phyloP scores from a whole-genome alignment of 2,329 filamentous ascomycete species.

The Cladosporium austrohemisphaericum region DNA sequence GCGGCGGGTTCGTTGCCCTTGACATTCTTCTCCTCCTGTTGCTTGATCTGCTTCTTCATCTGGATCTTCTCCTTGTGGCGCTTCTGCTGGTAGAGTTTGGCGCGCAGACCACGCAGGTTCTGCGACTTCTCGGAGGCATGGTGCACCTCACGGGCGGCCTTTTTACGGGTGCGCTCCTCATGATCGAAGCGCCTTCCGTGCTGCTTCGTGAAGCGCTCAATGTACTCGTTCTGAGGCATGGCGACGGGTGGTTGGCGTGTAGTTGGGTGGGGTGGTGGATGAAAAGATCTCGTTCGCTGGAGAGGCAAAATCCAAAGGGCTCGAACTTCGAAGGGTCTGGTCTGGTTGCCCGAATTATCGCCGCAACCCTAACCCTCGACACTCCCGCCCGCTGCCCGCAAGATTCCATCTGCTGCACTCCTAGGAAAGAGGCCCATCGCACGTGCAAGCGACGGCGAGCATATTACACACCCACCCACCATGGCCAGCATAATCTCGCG shows the following conservation, averaged over 20 bases:
- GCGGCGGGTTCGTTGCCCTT: constrained; percentile 77
- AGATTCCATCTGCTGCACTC: constrained; percentile 6
- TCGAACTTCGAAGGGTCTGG: neutral
- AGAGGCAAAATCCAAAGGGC: constrained; percentile 1
- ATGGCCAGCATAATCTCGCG: constrained; percentile 43
- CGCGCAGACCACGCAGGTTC: constrained; percentile 84
- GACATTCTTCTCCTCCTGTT: constrained; percentile 93
- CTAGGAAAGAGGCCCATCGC: neutral
- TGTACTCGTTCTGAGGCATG: constrained; percentile 76
- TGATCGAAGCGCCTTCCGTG: constrained; percentile 63
- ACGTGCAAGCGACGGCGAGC: neutral
- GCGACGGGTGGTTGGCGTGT: constrained; percentile 8
- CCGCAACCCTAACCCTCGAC: too few relatives aligned
- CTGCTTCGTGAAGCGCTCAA: constrained; percentile 69
- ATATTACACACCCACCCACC: neutral
- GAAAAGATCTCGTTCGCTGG: constrained; percentile 9
- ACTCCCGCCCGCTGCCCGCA: constrained; percentile 10
- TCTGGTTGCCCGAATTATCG: neutral
- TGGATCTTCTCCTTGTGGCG: constrained; percentile 97
- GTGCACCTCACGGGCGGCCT: constrained; percentile 81
- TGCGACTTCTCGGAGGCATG: constrained; percentile 85
- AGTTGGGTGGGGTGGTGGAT: neutral
- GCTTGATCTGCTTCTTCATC: constrained; percentile 91
- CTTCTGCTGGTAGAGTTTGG: constrained; percentile 91
- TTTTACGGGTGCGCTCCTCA: constrained; percentile 86